Evolutionary conservation across 768 basidiomycete species (phyloP).

Genomic region (Calocybe gangraenosa): DNA sequence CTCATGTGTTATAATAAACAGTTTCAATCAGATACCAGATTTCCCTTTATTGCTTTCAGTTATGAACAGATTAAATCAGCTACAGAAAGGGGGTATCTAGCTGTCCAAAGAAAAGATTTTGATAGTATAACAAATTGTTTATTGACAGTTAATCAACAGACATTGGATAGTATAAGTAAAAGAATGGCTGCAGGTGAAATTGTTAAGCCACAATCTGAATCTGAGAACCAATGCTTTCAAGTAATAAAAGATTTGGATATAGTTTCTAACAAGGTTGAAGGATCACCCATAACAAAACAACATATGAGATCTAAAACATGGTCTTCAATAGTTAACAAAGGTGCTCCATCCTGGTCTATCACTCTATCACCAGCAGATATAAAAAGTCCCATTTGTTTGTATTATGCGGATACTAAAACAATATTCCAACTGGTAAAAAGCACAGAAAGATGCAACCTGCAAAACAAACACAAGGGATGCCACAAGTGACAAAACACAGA

Average conservation of each 20-base stretch:
- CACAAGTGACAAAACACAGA: no score
- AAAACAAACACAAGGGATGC: no score
- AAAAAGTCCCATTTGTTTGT: conserved; percentile 28
- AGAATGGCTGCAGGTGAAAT: not conserved
- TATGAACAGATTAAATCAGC: conserved; percentile 1
- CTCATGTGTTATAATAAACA: conserved; percentile 1
- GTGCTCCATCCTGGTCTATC: conserved; percentile 30
- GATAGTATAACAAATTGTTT: conserved; percentile 1
- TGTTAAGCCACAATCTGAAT: conserved; percentile 19
- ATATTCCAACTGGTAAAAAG: no score
- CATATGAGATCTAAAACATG: conserved; percentile 27
- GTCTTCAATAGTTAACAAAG: conserved; percentile 20
- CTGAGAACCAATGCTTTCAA: conserved; percentile 30
- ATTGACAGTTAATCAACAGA: not conserved
- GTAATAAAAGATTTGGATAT: conserved; percentile 30
- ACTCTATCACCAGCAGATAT: conserved; percentile 28
- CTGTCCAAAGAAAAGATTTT: not conserved
- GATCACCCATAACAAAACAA: conserved; percentile 24
- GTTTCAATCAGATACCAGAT: not conserved
- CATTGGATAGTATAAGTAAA: not conserved
- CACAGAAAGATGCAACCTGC: no score
- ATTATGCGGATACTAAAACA: conserved; percentile 28
- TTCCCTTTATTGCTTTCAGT: not conserved
- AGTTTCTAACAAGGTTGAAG: conserved; percentile 25
- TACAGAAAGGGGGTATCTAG: not conserved